These are phyloP conservation scores for Malus sieversii DNA, from an alignment of 306 rosid genomes.

Conservation along the genomic window DNA sequence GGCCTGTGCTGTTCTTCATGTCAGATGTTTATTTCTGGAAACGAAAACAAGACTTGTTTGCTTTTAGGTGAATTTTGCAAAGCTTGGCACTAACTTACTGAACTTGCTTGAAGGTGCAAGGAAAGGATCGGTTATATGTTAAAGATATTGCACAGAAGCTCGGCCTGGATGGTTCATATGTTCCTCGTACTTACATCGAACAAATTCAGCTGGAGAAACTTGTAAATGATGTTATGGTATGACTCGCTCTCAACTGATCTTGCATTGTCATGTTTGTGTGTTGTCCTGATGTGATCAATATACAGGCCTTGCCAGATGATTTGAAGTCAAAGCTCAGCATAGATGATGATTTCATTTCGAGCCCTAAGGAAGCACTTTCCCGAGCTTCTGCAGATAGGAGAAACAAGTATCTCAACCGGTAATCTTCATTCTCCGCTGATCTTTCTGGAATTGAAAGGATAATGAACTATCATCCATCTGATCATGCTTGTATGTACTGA, in stretches of 20 bases:
- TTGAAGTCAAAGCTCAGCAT: conserved; percentile 80
- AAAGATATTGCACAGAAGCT: conserved; percentile 69
- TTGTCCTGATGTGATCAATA: conserved; percentile 34
- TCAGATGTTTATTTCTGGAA: background rate
- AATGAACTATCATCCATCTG: background rate
- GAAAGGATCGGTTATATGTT: conserved; percentile 67
- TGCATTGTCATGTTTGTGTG: conserved; percentile 9
- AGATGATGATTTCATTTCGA: conserved; percentile 68
- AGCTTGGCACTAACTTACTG: conserved; percentile 18
- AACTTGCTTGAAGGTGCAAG: conserved; percentile 75
- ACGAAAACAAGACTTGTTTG: background rate
- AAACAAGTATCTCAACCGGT: conserved; percentile 77
- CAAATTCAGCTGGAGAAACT: conserved; percentile 98
- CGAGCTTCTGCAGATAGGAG: conserved; percentile 94
- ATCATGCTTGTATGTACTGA: background rate
- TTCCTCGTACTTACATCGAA: conserved; percentile 94
- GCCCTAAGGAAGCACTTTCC: conserved; percentile 99
- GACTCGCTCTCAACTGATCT: conserved; percentile 5
- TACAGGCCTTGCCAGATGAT: conserved; percentile 95
- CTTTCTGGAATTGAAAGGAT: background rate
- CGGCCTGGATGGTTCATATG: conserved; percentile 77
- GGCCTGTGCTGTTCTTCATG: background rate
- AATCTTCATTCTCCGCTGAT: conserved; percentile 6
- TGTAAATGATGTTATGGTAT: conserved; percentile 95
- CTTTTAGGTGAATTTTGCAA: background rate